phyloP scores from a whole-genome alignment of 345 rosid genomes.

The Eucalyptus pauciflora region DNA sequence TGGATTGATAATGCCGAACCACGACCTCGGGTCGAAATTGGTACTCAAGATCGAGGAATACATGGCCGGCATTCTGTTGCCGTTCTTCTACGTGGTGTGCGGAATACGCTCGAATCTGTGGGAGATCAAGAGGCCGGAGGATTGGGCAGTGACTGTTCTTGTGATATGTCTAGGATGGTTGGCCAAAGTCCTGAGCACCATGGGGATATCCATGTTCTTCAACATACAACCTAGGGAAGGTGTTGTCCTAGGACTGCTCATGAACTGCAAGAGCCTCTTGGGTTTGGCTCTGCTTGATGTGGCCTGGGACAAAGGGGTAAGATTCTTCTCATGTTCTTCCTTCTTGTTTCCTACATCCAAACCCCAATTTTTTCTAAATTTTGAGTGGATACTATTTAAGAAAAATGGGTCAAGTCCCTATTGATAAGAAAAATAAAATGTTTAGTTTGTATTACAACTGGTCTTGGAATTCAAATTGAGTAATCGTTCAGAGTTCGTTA shows the following conservation, averaged over 20 bases:
- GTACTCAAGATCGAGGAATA: constrained; percentile 25
- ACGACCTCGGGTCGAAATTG: constrained; percentile 9
- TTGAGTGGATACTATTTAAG: no score
- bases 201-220: constrained; percentile 3
- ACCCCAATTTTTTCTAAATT: neutral
- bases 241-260: constrained; percentile 29
- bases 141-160: neutral
- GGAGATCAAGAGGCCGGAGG: neutral
- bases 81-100: constrained; percentile 11
- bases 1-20: constrained; percentile 33
- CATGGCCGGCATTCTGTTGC: constrained; percentile 22
- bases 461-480: neutral
- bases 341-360: neutral
- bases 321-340: neutral
- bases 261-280: constrained; percentile 45
- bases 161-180: constrained; percentile 2
- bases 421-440: neutral
- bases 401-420: neutral
- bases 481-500: neutral
- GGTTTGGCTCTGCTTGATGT: constrained; percentile 18
- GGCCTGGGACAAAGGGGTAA: constrained; percentile 18
- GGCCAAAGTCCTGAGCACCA: constrained; percentile 15
- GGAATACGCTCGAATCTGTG: constrained; percentile 8
- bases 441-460: neutral
- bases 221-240: constrained; percentile 13